Conservation (phyloP, 169 alveolate species). For the Plasmodium sp. region DNA sequence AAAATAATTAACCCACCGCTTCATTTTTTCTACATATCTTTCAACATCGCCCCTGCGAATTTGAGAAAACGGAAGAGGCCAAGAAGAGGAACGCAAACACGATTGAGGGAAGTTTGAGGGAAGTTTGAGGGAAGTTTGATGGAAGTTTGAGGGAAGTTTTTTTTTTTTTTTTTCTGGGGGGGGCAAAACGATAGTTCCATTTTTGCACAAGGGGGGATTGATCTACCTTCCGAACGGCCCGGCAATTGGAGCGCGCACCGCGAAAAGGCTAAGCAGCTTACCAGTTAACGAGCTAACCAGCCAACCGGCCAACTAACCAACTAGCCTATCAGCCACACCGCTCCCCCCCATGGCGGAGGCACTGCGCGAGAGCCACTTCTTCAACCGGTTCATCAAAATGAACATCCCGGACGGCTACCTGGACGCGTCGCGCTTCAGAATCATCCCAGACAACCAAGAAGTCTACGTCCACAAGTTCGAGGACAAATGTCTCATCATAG, state of each 20-base stretch:
- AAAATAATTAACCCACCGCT: neutral
- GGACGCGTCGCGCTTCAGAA: slow-evolving; percentile 28
- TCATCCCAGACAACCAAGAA: slow-evolving; percentile 74
- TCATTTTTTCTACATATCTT: neutral
- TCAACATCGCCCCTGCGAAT: neutral
- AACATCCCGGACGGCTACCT: slow-evolving; percentile 30
- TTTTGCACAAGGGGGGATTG: neutral
- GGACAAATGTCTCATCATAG: slow-evolving; percentile 45
- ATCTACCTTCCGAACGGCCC: neutral
- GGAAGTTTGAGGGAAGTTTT: neutral
- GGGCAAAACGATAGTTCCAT: neutral
- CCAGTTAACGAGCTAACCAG: neutral
- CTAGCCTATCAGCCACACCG: neutral
- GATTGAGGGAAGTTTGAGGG: neutral
- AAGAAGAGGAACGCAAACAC: neutral
- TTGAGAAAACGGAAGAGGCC: neutral
- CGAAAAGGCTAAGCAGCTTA: neutral
- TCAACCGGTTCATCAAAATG: slow-evolving; percentile 42
- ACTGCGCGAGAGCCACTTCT: slow-evolving; percentile 27
- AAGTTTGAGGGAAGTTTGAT: no score
- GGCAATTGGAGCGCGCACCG: neutral
- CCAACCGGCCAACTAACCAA: neutral
- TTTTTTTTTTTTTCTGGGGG: neutral
- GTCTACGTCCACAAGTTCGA: slow-evolving; percentile 60
- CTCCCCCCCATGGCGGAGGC: slow-evolving; percentile 12